Evolutionary conservation across 148 eudicot genomes (phyloP).

Genomic region (Pharnaceum exiguum): DNA sequence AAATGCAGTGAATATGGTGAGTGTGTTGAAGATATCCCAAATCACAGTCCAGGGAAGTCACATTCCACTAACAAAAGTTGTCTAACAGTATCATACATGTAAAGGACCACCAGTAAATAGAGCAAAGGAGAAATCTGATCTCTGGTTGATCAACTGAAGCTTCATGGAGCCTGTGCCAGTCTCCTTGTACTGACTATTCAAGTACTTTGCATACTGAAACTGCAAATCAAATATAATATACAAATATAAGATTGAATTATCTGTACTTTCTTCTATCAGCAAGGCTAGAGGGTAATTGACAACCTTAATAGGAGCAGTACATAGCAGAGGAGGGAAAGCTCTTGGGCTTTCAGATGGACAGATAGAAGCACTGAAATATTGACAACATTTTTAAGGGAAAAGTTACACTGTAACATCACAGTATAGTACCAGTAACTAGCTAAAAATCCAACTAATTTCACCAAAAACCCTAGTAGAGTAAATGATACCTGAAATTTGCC

Average conservation of each 20-base stretch:
- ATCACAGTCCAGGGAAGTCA: not conserved
- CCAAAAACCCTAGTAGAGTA: not conserved
- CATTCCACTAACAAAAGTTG: too few relatives aligned
- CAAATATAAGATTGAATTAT: not conserved
- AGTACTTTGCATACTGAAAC: slow-evolving; percentile 76
- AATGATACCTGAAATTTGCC: slow-evolving; percentile 64
- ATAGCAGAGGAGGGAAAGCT: slow-evolving; percentile 50
- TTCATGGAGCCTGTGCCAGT: slow-evolving; percentile 66
- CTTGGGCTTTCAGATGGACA: slow-evolving; percentile 49
- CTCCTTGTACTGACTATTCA: slow-evolving; percentile 41
- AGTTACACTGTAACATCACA: too few relatives aligned
- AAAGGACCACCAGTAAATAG: slow-evolving; percentile 69
- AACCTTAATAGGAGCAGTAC: slow-evolving; percentile 88
- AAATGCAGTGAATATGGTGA: not conserved
- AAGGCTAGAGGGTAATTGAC: not conserved
- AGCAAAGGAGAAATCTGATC: slow-evolving; percentile 72
- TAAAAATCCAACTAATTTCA: too few relatives aligned
- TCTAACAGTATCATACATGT: slow-evolving; percentile 30
- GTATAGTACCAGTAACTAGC: too few relatives aligned
- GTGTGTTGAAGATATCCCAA: not conserved
- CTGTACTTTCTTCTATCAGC: too few relatives aligned
- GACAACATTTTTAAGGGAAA: too few relatives aligned
- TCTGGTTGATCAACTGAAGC: slow-evolving; percentile 82
- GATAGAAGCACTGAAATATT: slow-evolving; percentile 54
- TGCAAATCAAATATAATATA: slow-evolving; percentile 28